Conservation (phyloP, 2,329 filamentous ascomycete genomes). For the Scytalidium sp. region DNA sequence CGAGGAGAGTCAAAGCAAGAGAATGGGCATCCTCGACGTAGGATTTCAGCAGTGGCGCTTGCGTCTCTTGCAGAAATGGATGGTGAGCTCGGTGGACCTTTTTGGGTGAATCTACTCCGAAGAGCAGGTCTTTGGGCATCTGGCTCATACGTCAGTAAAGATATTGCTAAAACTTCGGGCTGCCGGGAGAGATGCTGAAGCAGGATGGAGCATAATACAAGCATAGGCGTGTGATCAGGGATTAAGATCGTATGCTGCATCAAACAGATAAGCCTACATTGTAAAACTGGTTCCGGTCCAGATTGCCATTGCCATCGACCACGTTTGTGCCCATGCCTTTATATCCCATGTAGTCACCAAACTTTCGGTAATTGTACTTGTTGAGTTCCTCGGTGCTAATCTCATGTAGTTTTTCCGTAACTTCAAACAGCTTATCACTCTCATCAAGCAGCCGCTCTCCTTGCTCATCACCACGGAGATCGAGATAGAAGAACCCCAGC, state of each 20-base stretch:
- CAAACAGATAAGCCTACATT: too few relatives aligned
- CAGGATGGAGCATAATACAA: too few relatives aligned
- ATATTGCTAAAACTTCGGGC: too few relatives aligned
- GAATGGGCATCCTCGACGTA: conserved; percentile 17
- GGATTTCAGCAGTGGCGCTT: conserved; percentile 11
- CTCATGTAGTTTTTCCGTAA: conserved; percentile 24
- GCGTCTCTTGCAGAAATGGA: conserved; percentile 13
- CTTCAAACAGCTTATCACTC: conserved; percentile 14
- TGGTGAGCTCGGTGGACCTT: conserved; percentile 17
- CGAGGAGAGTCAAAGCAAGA: conserved; percentile 18
- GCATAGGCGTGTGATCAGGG: too few relatives aligned
- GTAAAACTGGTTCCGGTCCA: conserved; percentile 26
- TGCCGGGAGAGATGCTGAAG: too few relatives aligned
- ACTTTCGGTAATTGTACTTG: conserved; percentile 46
- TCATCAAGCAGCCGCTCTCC: conserved; percentile 18
- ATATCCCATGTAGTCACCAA: conserved; percentile 22
- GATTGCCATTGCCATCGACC: conserved; percentile 20
- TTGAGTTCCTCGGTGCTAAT: conserved; percentile 47
- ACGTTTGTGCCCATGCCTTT: conserved; percentile 20
- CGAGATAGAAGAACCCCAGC: conserved; percentile 25
- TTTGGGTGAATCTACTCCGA: conserved; percentile 15
- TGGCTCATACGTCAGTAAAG: too few relatives aligned
- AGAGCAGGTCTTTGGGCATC: conserved; percentile 24
- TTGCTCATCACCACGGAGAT: conserved; percentile 14
- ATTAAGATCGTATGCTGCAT: too few relatives aligned